These are phyloP conservation scores for Chaetomidium leptoderma DNA, from an alignment of 495 filamentous ascomycete species.

Conservation along the genomic window DNA sequence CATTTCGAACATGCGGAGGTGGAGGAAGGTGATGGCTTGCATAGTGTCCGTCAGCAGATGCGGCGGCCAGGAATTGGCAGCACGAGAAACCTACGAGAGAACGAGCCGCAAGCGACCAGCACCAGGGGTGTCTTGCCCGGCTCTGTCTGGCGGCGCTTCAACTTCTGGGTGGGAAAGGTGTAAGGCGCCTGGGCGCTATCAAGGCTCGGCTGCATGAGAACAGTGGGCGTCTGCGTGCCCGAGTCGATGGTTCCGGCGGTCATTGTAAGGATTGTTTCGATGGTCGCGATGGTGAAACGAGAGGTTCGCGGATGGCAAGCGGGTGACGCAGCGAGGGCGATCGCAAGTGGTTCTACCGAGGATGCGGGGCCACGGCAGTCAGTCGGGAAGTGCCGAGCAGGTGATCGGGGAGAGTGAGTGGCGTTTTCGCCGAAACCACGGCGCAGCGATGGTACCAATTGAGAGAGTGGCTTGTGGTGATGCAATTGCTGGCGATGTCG, in stretches of 20 bases:
- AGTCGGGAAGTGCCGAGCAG: background rate
- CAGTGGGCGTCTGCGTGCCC: conserved; percentile 7
- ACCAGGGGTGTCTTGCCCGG: conserved; percentile 71
- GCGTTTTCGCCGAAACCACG: conserved; percentile 6
- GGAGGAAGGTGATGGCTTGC: conserved; percentile 72
- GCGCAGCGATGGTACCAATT: background rate
- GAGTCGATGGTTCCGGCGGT: conserved; percentile 3
- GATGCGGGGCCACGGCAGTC: conserved; percentile 6
- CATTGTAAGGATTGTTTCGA: background rate
- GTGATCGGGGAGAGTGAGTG: background rate
- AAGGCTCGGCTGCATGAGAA: background rate
- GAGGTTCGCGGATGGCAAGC: background rate
- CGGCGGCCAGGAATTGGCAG: background rate
- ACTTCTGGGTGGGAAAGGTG: conserved; percentile 64
- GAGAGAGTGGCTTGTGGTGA: background rate
- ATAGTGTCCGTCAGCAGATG: conserved; percentile 15
- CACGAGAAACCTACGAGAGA: conserved; percentile 45
- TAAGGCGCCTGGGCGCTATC: conserved; percentile 48
- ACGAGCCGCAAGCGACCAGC: conserved; percentile 86
- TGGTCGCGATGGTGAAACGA: background rate
- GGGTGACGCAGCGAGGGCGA: conserved; percentile 7
- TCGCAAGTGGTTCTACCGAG: background rate
- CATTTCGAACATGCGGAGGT: conserved; percentile 94
- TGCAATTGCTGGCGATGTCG: background rate
- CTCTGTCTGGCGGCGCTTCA: conserved; percentile 64